Conservation (phyloP, 768 basidiomycete genomes). For the Russula abietina region DNA sequence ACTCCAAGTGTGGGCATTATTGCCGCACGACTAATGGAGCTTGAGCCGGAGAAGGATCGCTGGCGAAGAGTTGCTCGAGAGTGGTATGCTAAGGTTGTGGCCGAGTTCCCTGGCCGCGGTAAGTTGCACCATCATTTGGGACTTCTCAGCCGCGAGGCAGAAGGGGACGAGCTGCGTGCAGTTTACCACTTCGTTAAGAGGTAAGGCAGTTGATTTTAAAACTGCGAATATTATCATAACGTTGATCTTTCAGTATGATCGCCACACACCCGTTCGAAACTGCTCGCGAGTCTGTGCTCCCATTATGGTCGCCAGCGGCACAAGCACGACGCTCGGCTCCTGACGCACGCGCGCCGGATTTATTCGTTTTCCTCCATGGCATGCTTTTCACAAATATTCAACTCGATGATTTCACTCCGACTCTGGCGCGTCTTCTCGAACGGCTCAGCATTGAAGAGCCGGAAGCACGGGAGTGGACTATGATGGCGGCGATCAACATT, state of each 20-base stretch:
- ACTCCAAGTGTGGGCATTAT: conserved; percentile 77
- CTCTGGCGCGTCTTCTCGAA: conserved; percentile 80
- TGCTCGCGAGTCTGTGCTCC: conserved; percentile 84
- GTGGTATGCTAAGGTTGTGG: conserved; percentile 87
- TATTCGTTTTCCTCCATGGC: conserved; percentile 90
- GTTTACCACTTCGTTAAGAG: conserved; percentile 96
- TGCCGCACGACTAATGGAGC: conserved; percentile 73
- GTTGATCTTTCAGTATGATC: conserved; percentile 59
- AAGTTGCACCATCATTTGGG: conserved; percentile 94
- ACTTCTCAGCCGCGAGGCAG: conserved; percentile 75
- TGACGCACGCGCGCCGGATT: conserved; percentile 65
- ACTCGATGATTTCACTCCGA: conserved; percentile 83
- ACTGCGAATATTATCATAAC: conserved; percentile 2
- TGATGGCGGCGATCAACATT: conserved; percentile 90
- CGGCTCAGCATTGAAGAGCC: conserved; percentile 76
- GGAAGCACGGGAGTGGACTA: conserved; percentile 87
- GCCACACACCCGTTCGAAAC: conserved; percentile 81
- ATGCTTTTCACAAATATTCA: conserved; percentile 96
- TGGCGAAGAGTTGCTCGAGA: conserved; percentile 87
- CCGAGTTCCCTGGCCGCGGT: conserved; percentile 88
- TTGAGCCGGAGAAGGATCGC: conserved; percentile 86
- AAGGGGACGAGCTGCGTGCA: conserved; percentile 73
- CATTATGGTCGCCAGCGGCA: conserved; percentile 74
- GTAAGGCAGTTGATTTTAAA: conserved; percentile 39
- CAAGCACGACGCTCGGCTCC: conserved; percentile 71